A percentile compares a stretch with the other conserved stretches of the same genome.
phyloP scores from a whole-genome alignment of 768 basidiomycete species.

The Phylloporus scabripes region DNA sequence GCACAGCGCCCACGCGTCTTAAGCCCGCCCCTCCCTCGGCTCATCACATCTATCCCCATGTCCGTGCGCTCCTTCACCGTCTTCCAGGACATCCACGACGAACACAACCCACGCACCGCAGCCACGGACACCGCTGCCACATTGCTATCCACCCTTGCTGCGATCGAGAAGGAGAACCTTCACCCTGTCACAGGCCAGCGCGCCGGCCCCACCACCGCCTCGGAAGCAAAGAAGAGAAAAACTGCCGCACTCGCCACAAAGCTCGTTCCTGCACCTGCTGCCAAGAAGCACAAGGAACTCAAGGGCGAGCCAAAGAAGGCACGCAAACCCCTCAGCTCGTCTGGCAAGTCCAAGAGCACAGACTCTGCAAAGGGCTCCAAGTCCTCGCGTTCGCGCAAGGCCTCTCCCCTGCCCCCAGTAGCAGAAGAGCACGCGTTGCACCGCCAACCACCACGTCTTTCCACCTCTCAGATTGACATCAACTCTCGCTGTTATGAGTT shows the following conservation, averaged over 20 bases:
- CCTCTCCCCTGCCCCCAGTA: slow-evolving; percentile 59
- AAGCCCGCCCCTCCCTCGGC: neutral
- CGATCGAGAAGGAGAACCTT: slow-evolving; percentile 72
- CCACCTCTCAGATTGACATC: slow-evolving; percentile 47
- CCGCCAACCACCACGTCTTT: slow-evolving; percentile 23
- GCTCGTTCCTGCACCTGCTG: slow-evolving; percentile 30
- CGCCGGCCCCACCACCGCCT: slow-evolving; percentile 34
- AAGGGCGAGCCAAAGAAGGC: slow-evolving; percentile 50
- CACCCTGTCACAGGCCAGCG: slow-evolving; percentile 70
- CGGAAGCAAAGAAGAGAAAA: slow-evolving; percentile 58
- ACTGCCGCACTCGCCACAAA: slow-evolving; percentile 55
- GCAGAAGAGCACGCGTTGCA: slow-evolving; percentile 44
- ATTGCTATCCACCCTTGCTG: slow-evolving; percentile 32
- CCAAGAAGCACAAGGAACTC: slow-evolving; percentile 42
- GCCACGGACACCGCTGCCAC: slow-evolving; percentile 28
- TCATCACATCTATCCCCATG: slow-evolving; percentile 33
- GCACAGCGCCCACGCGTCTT: slow-evolving; percentile 26
- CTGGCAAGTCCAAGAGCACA: slow-evolving; percentile 21
- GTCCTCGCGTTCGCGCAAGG: slow-evolving; percentile 34
- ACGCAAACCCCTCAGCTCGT: slow-evolving; percentile 42
- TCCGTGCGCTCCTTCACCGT: slow-evolving; percentile 57
- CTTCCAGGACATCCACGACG: slow-evolving; percentile 46
- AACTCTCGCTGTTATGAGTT: slow-evolving; percentile 77
- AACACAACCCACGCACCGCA: slow-evolving; percentile 16
- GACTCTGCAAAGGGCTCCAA: slow-evolving; percentile 39